Percentiles rank a stretch among this genome's conserved stretches.
Evolutionary conservation across 192 early-diverging fungal genomes (phyloP).

Genomic region (Coemansia sp.): DNA sequence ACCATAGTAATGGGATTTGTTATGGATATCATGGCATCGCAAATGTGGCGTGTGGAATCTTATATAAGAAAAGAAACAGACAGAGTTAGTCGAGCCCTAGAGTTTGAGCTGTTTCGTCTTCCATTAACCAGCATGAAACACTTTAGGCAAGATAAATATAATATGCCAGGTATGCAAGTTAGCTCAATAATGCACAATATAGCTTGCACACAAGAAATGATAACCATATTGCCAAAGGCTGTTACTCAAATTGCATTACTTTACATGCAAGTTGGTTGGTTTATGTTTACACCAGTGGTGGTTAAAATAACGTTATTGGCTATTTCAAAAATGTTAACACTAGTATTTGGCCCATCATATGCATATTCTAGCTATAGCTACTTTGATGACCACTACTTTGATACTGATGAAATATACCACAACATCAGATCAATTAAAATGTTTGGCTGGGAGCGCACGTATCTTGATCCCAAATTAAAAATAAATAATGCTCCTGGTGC

Average conservation of each 20-base stretch:
- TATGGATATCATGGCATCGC: neutral
- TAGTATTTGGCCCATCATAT: neutral
- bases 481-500: neutral
- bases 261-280: neutral
- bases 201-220: neutral
- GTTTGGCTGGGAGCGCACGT: too few species aligned
- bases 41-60: neutral
- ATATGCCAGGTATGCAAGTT: neutral
- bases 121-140: constrained; percentile 13
- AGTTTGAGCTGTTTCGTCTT: constrained; percentile 30
- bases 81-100: constrained; percentile 11
- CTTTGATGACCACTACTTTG: neutral
- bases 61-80: constrained; percentile 5
- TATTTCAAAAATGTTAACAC: neutral
- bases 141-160: neutral
- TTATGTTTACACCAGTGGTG: neutral
- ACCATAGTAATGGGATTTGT: constrained; percentile 8
- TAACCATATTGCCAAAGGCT: neutral
- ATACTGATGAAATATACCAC: neutral
- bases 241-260: neutral
- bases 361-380: neutral
- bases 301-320: neutral
- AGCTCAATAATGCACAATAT: neutral
- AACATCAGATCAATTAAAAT: too few species aligned
- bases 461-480: neutral